Evolutionary conservation across 176 grass and related monocot genomes (phyloP).

Genomic region (Ampelocalamus luodianensis): DNA sequence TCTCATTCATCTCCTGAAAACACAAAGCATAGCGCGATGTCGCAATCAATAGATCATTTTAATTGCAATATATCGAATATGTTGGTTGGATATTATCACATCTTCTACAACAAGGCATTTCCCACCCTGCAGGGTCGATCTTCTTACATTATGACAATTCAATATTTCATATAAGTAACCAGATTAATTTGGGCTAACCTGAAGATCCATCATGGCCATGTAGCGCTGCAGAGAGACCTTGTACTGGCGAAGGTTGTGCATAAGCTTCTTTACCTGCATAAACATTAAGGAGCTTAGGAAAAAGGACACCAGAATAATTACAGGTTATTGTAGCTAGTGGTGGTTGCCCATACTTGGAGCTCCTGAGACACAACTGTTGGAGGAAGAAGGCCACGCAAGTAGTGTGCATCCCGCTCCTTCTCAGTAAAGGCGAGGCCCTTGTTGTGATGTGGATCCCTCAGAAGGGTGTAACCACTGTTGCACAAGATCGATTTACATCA

Average conservation of each 20-base stretch:
- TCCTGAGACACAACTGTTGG: conserved; percentile 75
- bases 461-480: conserved; percentile 78
- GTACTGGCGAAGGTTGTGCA: conserved; percentile 88
- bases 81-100: background rate
- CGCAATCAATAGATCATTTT: conserved; percentile 18
- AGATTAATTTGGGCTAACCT: conserved; percentile 58
- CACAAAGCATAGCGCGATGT: background rate
- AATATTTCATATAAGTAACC: conserved; percentile 10
- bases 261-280: conserved; percentile 79
- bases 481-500: conserved; percentile 42
- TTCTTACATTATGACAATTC: background rate
- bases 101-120: background rate
- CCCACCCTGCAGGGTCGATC: background rate
- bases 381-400: conserved; percentile 94
- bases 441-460: conserved; percentile 96
- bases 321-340: background rate
- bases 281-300: conserved; percentile 27
- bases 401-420: conserved; percentile 88
- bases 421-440: conserved; percentile 84
- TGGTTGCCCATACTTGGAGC: conserved; percentile 59
- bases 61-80: background rate
- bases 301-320: conserved; percentile 15
- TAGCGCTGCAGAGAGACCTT: conserved; percentile 85
- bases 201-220: conserved; percentile 99
- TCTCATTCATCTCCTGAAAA: conserved; percentile 85